Percentiles rank a stretch among this genome's conserved stretches.
These are phyloP conservation scores for Chlorella sp. DNA, from an alignment of 139 green algal species.

Conservation along the genomic window DNA sequence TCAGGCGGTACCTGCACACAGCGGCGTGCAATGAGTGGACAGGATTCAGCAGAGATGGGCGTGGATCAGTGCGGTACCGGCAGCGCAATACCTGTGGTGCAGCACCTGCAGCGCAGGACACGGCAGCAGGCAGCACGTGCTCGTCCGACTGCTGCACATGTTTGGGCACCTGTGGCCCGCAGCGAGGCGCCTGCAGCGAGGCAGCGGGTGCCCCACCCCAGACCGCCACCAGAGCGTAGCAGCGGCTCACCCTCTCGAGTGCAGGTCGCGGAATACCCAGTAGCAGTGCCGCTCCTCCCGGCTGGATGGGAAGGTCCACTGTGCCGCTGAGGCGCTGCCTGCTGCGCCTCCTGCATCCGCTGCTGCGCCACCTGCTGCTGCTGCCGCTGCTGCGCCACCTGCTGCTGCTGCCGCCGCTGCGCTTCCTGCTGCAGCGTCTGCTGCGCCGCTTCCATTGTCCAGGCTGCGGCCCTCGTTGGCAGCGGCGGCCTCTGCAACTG, in stretches of 20 bases:
- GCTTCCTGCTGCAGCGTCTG: no score
- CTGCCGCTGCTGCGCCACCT: not conserved
- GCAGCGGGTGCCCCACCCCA: not conserved
- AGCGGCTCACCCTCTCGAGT: constrained; percentile 23
- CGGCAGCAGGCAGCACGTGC: no score
- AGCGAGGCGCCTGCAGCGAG: no score
- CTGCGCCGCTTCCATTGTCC: no score
- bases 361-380: not conserved
- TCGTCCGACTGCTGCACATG: no score
- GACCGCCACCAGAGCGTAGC: not conserved
- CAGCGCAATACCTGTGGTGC: no score
- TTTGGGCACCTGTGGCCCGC: no score
- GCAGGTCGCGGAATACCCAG: constrained; percentile 48
- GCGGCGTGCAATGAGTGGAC: no score
- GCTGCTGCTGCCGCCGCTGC: not conserved
- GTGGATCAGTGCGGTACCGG: no score
- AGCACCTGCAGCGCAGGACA: constrained; percentile 29
- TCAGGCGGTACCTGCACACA: constrained; percentile 72
- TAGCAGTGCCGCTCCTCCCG: constrained; percentile 47
- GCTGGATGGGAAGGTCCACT: constrained; percentile 53
- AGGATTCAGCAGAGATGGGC: no score
- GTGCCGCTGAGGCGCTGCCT: not conserved
- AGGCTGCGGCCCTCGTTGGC: not conserved
- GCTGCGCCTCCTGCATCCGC: not conserved
- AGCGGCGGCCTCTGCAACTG: not conserved